These are phyloP conservation scores for Urtica urens DNA, from an alignment of 306 rosid genomes.

Conservation along the genomic window DNA sequence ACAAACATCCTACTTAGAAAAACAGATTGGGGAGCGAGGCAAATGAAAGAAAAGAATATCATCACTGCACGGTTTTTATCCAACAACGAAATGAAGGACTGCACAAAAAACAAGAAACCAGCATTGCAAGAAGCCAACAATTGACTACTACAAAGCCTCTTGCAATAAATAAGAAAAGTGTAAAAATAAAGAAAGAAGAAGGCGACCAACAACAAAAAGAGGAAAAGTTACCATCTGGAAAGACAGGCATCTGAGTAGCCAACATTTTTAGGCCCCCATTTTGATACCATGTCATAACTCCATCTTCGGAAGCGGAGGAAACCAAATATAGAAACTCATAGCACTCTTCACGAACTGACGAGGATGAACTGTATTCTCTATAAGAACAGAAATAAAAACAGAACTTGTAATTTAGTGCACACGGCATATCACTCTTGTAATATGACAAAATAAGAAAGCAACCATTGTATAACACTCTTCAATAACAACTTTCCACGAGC, in stretches of 20 bases:
- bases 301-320: slow-evolving; percentile 52
- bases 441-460: too few relatives aligned
- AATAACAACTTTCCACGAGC: too few relatives aligned
- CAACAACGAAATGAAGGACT: background rate
- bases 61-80: too few relatives aligned
- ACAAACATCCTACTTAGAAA: too few relatives aligned
- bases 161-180: too few relatives aligned
- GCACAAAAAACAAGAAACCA: background rate
- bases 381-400: background rate
- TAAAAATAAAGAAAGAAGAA: background rate
- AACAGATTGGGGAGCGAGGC: too few relatives aligned
- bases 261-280: slow-evolving; percentile 48
- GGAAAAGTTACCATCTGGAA: slow-evolving; percentile 55
- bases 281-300: slow-evolving; percentile 37
- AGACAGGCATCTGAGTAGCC: slow-evolving; percentile 48
- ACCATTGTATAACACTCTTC: too few relatives aligned
- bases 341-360: slow-evolving; percentile 57
- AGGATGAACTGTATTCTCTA: slow-evolving; percentile 35
- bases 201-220: background rate
- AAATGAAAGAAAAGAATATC: too few relatives aligned
- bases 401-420: too few relatives aligned
- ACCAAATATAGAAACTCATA: slow-evolving; percentile 74
- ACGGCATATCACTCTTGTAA: too few relatives aligned
- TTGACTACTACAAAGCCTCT: background rate
- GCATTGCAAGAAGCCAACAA: background rate